Base-by-base conservation (phyloP, 2,329 filamentous ascomycete genomes). In the Penicillium polonicum region DNA sequence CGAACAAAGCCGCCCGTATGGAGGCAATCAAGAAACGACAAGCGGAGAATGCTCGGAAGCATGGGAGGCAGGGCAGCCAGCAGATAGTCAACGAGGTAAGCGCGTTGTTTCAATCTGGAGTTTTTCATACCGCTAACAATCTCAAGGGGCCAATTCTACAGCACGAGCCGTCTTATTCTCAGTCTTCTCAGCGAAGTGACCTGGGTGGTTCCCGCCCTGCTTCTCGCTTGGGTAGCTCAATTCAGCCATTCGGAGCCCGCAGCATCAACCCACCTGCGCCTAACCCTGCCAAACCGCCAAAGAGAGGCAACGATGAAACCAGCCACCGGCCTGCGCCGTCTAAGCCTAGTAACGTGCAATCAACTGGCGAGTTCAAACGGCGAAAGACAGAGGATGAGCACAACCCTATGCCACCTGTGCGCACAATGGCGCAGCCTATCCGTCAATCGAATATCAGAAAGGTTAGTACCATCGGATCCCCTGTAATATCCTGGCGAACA, bases 401-500 rank as follows among this genome's bases (percentile, higher is more conserved):
- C 55, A 85, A 87, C 54, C 76, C 81, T 43, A 82, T 85, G 68
- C 81, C 85, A 56, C 82, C 84, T 41, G 81, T 85, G 45, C 82
- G 85, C 54, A 85, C 92, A 66, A 94, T 92, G 78, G 90, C 88
- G 15, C 90, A 91, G 52, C 91, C 92, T 6, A 91, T 95, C 65
- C 86, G 92, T 58, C 91, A 92, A 60, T 95, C 91, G 2, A 87
- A 83, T 48, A 82, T 85, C 69, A 82, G 83, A 67, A 92, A 91
- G 83, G 87, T 90, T 77, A 76, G 79, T 59, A 21, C 51, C 36
- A 23, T 13, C 4, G 38, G 5, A 7, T 42, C 17, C n/a, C 17
- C 19, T 25, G 17, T 21, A 46, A 12, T 31, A 3, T 41, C 5
- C 52, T 8, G 36, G 23, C 43, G 61, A 46, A 58, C 36, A 15